Conservation (phyloP, 176 grass and related monocot species). For the Chrysopogon serrulatus region DNA sequence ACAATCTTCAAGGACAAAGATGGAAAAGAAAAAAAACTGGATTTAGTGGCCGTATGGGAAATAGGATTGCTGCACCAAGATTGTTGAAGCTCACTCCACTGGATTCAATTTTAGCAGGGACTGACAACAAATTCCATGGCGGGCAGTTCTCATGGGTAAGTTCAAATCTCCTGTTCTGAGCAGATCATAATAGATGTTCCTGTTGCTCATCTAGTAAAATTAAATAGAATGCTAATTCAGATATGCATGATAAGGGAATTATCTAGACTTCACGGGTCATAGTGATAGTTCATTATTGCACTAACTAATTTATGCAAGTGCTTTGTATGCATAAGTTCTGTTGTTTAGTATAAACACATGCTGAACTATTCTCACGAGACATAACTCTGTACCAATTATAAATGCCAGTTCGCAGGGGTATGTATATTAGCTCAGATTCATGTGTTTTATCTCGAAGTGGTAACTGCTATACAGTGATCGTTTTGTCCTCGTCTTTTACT, state of each 20-base stretch:
- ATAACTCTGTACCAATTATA: not conserved
- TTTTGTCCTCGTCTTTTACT: not conserved
- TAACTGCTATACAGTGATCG: not conserved
- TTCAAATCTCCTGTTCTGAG: not conserved
- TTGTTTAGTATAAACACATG: not conserved
- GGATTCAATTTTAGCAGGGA: constrained; percentile 73
- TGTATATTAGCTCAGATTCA: not conserved
- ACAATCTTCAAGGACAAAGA: constrained; percentile 90
- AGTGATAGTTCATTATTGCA: not conserved
- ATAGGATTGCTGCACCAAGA: constrained; percentile 70
- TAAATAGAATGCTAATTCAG: not conserved
- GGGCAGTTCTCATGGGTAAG: constrained; percentile 97
- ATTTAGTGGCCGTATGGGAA: constrained; percentile 84
- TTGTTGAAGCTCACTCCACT: constrained; percentile 83
- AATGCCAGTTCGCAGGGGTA: not conserved
- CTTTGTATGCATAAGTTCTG: not conserved
- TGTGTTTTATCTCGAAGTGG: not conserved
- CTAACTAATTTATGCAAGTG: not conserved
- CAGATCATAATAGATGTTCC: not conserved
- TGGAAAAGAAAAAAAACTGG: constrained; percentile 88
- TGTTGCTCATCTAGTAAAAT: not conserved
- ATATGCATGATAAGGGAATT: not conserved
- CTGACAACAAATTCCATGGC: constrained; percentile 72
- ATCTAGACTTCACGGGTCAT: not conserved
- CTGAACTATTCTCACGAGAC: not conserved